Conservation (phyloP, 306 rosid species). For the Lathyrus aphaca region DNA sequence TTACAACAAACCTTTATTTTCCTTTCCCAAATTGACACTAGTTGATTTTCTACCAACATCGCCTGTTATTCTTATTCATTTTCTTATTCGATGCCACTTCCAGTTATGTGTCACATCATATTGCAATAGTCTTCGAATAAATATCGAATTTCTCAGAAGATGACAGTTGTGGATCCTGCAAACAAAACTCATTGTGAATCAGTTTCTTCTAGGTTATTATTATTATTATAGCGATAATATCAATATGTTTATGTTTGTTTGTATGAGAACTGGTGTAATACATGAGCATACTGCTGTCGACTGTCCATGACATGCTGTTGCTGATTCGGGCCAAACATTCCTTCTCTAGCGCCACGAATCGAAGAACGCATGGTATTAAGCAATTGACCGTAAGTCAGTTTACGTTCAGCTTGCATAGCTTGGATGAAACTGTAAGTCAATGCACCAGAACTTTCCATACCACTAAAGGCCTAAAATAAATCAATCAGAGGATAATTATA, state of each 20-base stretch:
- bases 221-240: neutral
- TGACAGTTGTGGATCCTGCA: constrained; percentile 67
- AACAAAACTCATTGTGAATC: constrained; percentile 26
- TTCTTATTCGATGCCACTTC: neutral
- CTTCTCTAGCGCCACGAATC: constrained; percentile 53
- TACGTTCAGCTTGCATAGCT: constrained; percentile 54
- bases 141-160: constrained; percentile 54
- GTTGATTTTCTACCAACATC: constrained; percentile 7
- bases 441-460: constrained; percentile 55
- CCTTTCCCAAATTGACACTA: constrained; percentile 4
- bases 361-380: constrained; percentile 50
- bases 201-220: neutral
- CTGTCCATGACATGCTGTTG: constrained; percentile 22
- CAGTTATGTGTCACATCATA: constrained; percentile 26
- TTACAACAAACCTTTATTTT: neutral
- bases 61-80: neutral
- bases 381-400: constrained; percentile 56
- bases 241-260: neutral
- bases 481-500: neutral
- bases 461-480: constrained; percentile 52
- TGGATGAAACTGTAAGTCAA: constrained; percentile 70
- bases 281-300: constrained; percentile 45
- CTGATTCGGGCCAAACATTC: constrained; percentile 34
- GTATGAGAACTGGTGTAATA: constrained; percentile 19
- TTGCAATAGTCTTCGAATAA: constrained; percentile 40